Base-by-base conservation (phyloP, 306 rosid species). In the Sphenostylis stenocarpa region DNA sequence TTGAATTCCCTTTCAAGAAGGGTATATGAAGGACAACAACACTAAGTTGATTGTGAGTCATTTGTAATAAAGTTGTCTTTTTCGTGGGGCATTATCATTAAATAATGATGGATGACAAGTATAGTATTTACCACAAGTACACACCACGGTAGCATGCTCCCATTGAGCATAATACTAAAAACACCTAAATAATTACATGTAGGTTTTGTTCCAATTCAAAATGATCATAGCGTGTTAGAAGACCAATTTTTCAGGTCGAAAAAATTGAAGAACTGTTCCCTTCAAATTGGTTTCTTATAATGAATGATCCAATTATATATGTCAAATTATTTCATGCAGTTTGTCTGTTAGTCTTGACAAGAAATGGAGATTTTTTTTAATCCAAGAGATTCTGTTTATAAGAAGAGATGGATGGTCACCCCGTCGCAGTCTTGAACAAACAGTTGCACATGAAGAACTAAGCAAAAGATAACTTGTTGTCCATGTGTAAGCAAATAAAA, bases 361-460 rank as follows among this genome's bases (percentile, higher is more conserved):
- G 12, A 67, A 77, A 26, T 33, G 17, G 38, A 48, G 67, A 36
- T 79, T 63, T 47, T 67, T 66, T 52, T 44, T 55, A n/a, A 11
- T 70, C 41, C 43, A 75, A 61, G 53, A 81, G 67, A 76, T 75
- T 76, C 81, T 69, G 47, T 52, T 70, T 16, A 21, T 31, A 52
- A 55, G 51, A 62, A 56, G 75, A 71, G 70, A 20, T 82, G 72
- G 49, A 70, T 70, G 70, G 2, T 63, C 64, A 73, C 34, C 47
- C 14, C 56, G 85, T 85, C 83, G 14, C 73, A 47, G 5, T 81
- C 73, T 47, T 12, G 8, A 14, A 17, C 58, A 65, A 78, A 69
- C 72, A 78, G 56, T 43, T 5, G 68, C 88, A 81, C 88, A 74
- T 74, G 81, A 78, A 16, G 55, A 45, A 60, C 65, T 28, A 55